Evolutionary conservation across 371 early-diverging fungal species (phyloP), one percentile per base, ranked within the genome.

Genomic region (Entomophthora muscae): DNA sequence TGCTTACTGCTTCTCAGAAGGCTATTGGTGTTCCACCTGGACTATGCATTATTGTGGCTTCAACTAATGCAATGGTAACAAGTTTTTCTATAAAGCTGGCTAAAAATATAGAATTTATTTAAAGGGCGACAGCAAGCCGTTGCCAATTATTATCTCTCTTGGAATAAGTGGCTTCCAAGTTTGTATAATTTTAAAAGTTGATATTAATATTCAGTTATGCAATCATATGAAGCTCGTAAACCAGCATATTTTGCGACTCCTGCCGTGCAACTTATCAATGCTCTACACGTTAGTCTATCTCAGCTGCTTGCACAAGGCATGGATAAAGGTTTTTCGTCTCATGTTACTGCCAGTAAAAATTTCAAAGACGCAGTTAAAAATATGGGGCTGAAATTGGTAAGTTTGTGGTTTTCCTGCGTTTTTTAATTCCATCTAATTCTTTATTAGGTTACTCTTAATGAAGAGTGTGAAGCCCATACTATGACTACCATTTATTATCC

Each of bases 191-290:
- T 67, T 72, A 71, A 65, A 73, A 32, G 32, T 33, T 63, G 65
- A 59, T 29, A 30, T 22, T 66, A 30, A 65, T 30, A 7, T 54
- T 24, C 26, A 71, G 90, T 96, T 71, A 95, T 95, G 95, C 72
- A 85, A 64, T 86, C 90, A 23, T 96, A 95, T 71, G 95, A 94
- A 76, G 80, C 85, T 5, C 85, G 93, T 68, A 84, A 88, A 67
- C 87, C 90, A 30, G 80, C 83, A 57, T 97, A 97, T 77, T 97
- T 95, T 77, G 95, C 93, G 64, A 97, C 98, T n/a, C 98, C 98
- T 17, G 86, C 94, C 56, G 98, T 97, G 54, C 93, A 93, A 77
- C 79, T 89, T 64, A 81, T 97, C 71, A 79, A 85, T 71, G 93
- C 95, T 32, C 85, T 97, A 53, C 78, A 90, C 70, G 78, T 82